Conservation (phyloP, 345 rosid species). For the Salix caprea region DNA sequence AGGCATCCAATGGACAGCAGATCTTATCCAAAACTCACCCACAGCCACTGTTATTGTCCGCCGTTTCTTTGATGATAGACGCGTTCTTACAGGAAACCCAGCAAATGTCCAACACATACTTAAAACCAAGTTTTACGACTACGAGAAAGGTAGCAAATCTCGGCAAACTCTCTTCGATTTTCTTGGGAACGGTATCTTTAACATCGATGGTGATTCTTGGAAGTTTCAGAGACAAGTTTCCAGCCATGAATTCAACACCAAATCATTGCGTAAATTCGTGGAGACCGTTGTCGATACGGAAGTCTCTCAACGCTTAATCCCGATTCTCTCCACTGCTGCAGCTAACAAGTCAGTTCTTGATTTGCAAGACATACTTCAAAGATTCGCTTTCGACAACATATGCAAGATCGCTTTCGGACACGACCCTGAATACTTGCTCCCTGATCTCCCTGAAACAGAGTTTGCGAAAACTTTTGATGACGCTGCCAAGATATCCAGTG, state of each 20-base stretch:
- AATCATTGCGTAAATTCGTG: conserved; percentile 59
- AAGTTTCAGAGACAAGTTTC: conserved; percentile 67
- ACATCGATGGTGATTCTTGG: conserved; percentile 59
- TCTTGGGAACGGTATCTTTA: conserved; percentile 72
- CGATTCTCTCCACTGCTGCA: conserved; percentile 42
- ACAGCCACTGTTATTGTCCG: conserved; percentile 40
- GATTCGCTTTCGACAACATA: conserved; percentile 68
- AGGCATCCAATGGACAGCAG: conserved; percentile 44
- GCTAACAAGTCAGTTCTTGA: conserved; percentile 30
- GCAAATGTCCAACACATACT: conserved; percentile 55
- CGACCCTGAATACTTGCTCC: conserved; percentile 53
- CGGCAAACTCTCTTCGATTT: conserved; percentile 40
- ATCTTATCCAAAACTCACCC: conserved; percentile 41
- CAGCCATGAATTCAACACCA: conserved; percentile 70
- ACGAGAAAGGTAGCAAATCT: conserved; percentile 46
- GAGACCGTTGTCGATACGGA: conserved; percentile 54
- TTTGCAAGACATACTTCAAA: conserved; percentile 52
- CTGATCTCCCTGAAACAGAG: conserved; percentile 33
- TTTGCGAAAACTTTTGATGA: conserved; percentile 53
- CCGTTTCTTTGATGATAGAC: conserved; percentile 31
- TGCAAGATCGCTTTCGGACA: conserved; percentile 69
- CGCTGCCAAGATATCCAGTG: conserved; percentile 30
- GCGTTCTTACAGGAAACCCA: conserved; percentile 50
- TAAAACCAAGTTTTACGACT: conserved; percentile 36
- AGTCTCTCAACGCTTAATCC: conserved; percentile 50